These are phyloP conservation scores for Globisporangium rhizosaccharum DNA, from an alignment of 352 stramenopile species.

Conservation along the genomic window DNA sequence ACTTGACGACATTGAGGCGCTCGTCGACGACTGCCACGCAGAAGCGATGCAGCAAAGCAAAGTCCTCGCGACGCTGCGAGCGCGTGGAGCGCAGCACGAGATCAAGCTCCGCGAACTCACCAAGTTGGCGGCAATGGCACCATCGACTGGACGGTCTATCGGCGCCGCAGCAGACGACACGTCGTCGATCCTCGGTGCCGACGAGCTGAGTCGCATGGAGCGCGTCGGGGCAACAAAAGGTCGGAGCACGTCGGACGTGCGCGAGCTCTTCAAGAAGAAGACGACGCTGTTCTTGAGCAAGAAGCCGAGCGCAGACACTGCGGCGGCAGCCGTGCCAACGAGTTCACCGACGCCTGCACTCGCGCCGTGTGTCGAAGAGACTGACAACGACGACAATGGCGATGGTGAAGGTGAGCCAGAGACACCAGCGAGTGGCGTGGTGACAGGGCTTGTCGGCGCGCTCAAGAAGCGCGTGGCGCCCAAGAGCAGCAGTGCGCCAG, in stretches of 20 bases:
- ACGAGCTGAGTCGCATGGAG: conserved; percentile 19
- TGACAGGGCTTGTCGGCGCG: conserved; percentile 14
- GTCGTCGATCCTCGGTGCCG: conserved; percentile 7
- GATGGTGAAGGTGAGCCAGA: background rate
- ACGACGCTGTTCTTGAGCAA: conserved; percentile 18
- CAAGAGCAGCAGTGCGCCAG: conserved; percentile 12
- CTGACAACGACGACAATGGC: background rate
- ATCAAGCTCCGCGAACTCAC: conserved; percentile 26
- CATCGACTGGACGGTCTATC: background rate
- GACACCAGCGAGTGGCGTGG: conserved; percentile 11
- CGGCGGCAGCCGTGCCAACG: background rate
- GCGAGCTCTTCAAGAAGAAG: conserved; percentile 49
- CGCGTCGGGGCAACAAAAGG: conserved; percentile 16
- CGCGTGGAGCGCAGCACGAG: conserved; percentile 22
- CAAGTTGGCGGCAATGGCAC: conserved; percentile 15
- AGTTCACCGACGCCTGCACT: conserved; percentile 4
- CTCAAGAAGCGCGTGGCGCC: conserved; percentile 27
- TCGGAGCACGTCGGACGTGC: conserved; percentile 36
- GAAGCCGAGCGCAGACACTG: conserved; percentile 7
- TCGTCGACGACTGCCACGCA: conserved; percentile 49
- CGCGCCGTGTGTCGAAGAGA: conserved; percentile 6
- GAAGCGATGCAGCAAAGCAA: conserved; percentile 47
- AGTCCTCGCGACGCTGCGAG: conserved; percentile 26
- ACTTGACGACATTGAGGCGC: conserved; percentile 30
- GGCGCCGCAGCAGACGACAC: conserved; percentile 16